A percentile compares a stretch with the other conserved stretches of the same genome.
Evolutionary conservation across 441 rosid genomes (phyloP).

Genomic region (Hura crepitans): DNA sequence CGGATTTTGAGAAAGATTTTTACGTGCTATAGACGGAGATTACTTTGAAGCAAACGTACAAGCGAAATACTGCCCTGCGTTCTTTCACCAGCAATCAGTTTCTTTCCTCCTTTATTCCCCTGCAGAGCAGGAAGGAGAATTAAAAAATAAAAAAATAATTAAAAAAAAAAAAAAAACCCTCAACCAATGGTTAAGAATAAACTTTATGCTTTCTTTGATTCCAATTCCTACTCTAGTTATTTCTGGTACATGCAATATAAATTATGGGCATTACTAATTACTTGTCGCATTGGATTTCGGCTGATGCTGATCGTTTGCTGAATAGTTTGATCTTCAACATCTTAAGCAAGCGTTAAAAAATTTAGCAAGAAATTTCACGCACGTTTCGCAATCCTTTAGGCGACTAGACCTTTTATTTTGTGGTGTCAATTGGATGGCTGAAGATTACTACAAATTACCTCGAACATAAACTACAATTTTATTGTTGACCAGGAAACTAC

Average conservation of each 20-base stretch:
- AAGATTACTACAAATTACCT: neutral
- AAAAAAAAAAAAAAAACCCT: neutral
- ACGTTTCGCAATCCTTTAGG: too few species aligned
- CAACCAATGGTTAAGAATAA: too few species aligned
- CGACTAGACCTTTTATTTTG: too few species aligned
- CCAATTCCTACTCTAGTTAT: neutral
- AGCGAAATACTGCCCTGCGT: constrained; percentile 68
- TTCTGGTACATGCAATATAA: neutral
- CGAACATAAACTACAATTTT: too few species aligned
- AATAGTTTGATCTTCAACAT: neutral
- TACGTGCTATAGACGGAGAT: constrained; percentile 40
- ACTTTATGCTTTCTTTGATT: neutral
- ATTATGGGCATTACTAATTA: neutral
- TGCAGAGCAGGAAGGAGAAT: constrained; percentile 29
- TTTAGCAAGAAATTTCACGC: neutral
- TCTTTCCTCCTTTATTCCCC: constrained; percentile 61
- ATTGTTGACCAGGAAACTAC: too few species aligned
- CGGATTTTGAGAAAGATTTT: neutral
- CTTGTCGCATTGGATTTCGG: neutral
- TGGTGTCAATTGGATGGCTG: neutral
- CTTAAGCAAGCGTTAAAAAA: neutral
- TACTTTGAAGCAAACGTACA: constrained; percentile 56
- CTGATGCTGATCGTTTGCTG: neutral
- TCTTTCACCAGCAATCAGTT: constrained; percentile 35
- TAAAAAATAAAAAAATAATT: too few species aligned